Base-by-base conservation (phyloP, 2,329 filamentous ascomycete genomes). In the Colletotrichum falcatum region DNA sequence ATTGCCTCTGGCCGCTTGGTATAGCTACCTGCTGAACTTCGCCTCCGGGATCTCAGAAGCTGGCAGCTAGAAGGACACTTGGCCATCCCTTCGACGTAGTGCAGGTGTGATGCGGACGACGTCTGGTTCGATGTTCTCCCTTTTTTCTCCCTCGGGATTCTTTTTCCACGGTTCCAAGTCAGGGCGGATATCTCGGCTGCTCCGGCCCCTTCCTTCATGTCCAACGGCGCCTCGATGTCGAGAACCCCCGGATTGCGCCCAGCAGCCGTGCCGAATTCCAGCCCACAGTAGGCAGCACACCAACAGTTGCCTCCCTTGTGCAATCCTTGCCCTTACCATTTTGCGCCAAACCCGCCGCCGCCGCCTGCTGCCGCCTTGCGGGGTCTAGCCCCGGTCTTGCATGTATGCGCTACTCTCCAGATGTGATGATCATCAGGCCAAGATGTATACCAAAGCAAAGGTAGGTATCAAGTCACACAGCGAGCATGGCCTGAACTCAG, bases 81-180 rank as follows among this genome's bases (percentile, higher is more conserved):
- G 44, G 44, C 14, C n/a, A 63, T 70, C 67, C 67, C 68, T 68
- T 61, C 33, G 51, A 46, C 56, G 46, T 46, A 59, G 49, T 37
- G 33, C 46, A 53, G 35, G 51, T 66, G 33, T 46, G 49, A 26
- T 18, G 20, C 49, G 20, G 35, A 44, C 35, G 16, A 37, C 60
- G 44, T 49, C 51, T 67, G 59, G 39, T 33, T 61, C 30, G 28
- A 42, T 18, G 28, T 35, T 51, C 67, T 71, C 65, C 68, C 68
- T 71, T 67, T 63, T 33, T 48, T 71, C 68, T 71, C 68, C 68
- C 68, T 71, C 58, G 26, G 33, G 64, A 71, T 71, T 71, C 67
- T 70, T 67, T 46, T 63, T 35, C 37, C 53, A 46, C n/a, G 35
- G 49, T 35, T 53, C 48, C 44, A 61, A 26, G 58, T 58, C 61